Conservation (phyloP, 768 basidiomycete genomes). For the Pisolithus albus region DNA sequence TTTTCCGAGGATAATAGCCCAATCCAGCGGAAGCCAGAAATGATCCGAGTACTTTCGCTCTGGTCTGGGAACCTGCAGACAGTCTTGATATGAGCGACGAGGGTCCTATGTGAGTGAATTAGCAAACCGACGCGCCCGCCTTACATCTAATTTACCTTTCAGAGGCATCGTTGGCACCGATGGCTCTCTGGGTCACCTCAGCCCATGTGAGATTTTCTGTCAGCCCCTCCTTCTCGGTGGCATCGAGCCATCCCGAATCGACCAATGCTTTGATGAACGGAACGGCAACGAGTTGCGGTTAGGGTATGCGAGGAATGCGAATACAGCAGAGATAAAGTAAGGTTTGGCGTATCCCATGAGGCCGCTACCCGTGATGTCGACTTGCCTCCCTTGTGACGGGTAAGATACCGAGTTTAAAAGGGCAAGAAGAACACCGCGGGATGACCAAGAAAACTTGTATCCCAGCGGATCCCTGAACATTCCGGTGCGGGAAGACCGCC, state of each 20-base stretch:
- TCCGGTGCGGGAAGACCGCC: constrained; percentile 93
- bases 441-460: constrained; percentile 99
- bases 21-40: constrained; percentile 89
- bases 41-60: constrained; percentile 66
- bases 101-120: constrained; percentile 41
- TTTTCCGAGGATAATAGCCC: constrained; percentile 78
- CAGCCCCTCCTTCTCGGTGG: constrained; percentile 71
- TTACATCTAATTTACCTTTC: constrained; percentile 48
- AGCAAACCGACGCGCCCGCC: not conserved
- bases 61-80: constrained; percentile 68
- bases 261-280: constrained; percentile 86
- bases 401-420: constrained; percentile 87
- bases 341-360: constrained; percentile 89
- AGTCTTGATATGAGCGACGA: constrained; percentile 64
- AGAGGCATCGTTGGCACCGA: constrained; percentile 56
- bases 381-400: constrained; percentile 56
- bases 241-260: constrained; percentile 80
- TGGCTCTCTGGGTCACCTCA: constrained; percentile 69
- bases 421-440: constrained; percentile 91
- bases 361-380: constrained; percentile 67
- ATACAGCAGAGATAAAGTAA: constrained; percentile 95
- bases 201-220: constrained; percentile 72
- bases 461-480: constrained; percentile 87
- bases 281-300: constrained; percentile 92
- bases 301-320: constrained; percentile 94